phyloP scores from a whole-genome alignment of 2,329 filamentous ascomycete species.

The Apiospora saccharicola region DNA sequence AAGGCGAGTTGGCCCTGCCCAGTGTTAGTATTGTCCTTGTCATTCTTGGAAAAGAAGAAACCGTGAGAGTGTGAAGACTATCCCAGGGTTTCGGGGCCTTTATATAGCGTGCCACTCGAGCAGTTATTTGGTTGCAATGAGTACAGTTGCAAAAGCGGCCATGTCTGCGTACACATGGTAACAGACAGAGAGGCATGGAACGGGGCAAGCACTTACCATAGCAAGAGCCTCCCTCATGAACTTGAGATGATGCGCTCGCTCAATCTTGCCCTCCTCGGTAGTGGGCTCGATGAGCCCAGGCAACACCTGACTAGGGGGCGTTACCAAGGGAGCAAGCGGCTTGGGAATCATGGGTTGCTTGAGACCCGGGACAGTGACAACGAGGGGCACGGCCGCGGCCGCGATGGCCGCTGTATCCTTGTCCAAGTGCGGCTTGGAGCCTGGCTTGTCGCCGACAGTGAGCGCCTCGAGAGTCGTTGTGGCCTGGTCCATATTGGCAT shows the following conservation, averaged over 20 bases:
- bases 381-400: conserved; percentile 34
- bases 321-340: conserved; percentile 28
- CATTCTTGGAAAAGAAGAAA: not conserved
- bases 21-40: not conserved
- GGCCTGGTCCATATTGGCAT: conserved; percentile 30
- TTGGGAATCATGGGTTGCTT: conserved; percentile 27
- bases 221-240: conserved; percentile 88
- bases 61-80: not conserved
- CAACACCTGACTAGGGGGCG: conserved; percentile 34
- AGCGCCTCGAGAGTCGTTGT: conserved; percentile 33
- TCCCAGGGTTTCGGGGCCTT: not conserved
- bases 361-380: conserved; percentile 36
- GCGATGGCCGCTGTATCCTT: conserved; percentile 34
- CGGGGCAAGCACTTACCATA: conserved; percentile 67
- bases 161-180: conserved; percentile 21
- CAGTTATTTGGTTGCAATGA: not conserved
- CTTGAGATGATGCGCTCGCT: conserved; percentile 54
- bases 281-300: conserved; percentile 44
- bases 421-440: conserved; percentile 28
- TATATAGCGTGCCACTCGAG: not conserved
- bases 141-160: not conserved
- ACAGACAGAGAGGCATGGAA: conserved; percentile 14
- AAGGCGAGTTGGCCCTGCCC: conserved; percentile 83
- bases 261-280: conserved; percentile 45
- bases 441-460: conserved; percentile 25